phyloP scores from a whole-genome alignment of 768 basidiomycete genomes.

The Tulasnella sp. region DNA sequence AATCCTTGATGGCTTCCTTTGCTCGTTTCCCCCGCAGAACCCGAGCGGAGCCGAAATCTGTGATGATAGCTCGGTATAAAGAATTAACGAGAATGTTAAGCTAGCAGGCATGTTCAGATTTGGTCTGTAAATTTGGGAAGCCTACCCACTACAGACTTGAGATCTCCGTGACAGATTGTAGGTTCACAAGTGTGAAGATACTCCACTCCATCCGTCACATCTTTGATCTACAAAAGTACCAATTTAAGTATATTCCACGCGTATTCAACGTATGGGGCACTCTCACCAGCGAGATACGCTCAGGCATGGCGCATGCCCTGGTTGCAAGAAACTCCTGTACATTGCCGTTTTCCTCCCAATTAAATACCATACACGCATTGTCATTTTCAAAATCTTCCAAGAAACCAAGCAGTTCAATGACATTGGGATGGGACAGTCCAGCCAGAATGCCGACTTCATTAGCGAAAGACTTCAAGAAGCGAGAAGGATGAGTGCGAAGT shows the following conservation, averaged over 20 bases:
- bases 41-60: not conserved
- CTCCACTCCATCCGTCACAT: not conserved
- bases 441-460: not conserved
- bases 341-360: not conserved
- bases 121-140: not conserved
- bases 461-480: not conserved
- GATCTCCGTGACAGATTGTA: not conserved
- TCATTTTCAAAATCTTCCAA: not conserved
- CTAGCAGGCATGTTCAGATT: not conserved
- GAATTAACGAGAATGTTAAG: not conserved
- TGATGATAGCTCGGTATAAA: not conserved
- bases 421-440: not conserved
- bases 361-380: not conserved
- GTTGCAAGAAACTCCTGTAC: not conserved
- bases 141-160: not conserved
- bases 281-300: not conserved
- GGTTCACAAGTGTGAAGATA: not conserved
- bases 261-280: not conserved
- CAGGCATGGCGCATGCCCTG: not conserved
- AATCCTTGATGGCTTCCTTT: not conserved
- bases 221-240: not conserved
- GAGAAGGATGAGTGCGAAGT: not conserved
- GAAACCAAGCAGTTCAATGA: not conserved
- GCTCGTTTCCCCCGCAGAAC: not conserved
- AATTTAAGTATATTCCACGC: not conserved